Evolutionary conservation across 441 rosid genomes (phyloP).

Genomic region (Biscutella laevigata): DNA sequence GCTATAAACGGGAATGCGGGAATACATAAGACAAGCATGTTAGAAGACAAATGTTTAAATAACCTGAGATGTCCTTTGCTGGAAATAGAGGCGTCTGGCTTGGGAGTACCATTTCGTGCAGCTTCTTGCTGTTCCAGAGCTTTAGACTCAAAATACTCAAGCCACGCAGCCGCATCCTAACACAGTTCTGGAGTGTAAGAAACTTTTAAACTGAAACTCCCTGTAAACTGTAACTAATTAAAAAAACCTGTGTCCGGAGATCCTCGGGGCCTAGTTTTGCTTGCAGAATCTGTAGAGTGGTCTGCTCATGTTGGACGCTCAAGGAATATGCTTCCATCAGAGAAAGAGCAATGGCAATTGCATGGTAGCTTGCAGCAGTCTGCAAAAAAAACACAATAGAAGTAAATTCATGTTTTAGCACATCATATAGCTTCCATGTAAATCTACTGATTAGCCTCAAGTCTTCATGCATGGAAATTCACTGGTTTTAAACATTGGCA

Average conservation of each 20-base stretch:
- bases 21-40: not conserved
- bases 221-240: constrained; percentile 13
- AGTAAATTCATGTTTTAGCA: not conserved
- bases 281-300: constrained; percentile 70
- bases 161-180: constrained; percentile 87
- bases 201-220: not conserved
- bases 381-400: constrained; percentile 25
- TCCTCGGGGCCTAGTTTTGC: constrained; percentile 72
- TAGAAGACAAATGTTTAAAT: constrained; percentile 10
- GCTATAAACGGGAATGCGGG: not conserved
- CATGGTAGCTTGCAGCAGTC: constrained; percentile 88
- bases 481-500: no score
- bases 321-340: constrained; percentile 67
- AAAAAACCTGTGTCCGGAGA: constrained; percentile 62
- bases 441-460: no score
- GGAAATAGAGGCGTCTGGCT: constrained; percentile 76
- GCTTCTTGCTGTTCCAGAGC: constrained; percentile 84
- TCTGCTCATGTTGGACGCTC: constrained; percentile 80
- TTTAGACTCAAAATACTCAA: constrained; percentile 75
- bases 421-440: not conserved
- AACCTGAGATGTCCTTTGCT: constrained; percentile 88
- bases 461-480: no score
- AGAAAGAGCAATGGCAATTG: constrained; percentile 81
- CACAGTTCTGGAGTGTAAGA: constrained; percentile 14
- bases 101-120: constrained; percentile 77